These are phyloP conservation scores for Fusarium lateritium DNA, from an alignment of 2,329 filamentous ascomycete genomes.

Conservation along the genomic window DNA sequence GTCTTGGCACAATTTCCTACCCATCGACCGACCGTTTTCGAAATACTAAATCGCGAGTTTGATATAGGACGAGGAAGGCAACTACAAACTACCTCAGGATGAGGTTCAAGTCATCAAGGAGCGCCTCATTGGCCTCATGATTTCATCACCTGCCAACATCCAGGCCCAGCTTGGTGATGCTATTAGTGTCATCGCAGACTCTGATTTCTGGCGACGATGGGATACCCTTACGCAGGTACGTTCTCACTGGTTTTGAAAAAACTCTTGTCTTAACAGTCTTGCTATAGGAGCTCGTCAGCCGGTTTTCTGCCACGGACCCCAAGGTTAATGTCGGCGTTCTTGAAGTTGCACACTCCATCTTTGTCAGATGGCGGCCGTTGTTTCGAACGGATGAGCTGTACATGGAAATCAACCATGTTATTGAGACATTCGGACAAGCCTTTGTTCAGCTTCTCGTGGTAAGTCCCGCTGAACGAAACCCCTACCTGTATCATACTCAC, in stretches of 20 bases:
- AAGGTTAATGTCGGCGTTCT: conserved; percentile 93
- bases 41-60: conserved; percentile 39
- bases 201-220: conserved; percentile 97
- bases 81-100: conserved; percentile 86
- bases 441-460: conserved; percentile 86
- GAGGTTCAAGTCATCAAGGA: conserved; percentile 94
- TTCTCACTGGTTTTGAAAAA: conserved; percentile 15
- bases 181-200: conserved; percentile 97
- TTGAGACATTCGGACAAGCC: conserved; percentile 85
- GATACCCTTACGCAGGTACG: conserved; percentile 90
- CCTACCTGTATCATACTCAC: conserved; percentile 30
- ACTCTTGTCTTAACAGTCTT: conserved; percentile 20
- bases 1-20: conserved; percentile 51
- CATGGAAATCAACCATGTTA: conserved; percentile 95
- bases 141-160: conserved; percentile 86
- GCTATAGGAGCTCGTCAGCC: conserved; percentile 84
- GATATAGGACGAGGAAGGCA: conserved; percentile 87
- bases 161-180: conserved; percentile 96
- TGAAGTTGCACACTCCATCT: conserved; percentile 98
- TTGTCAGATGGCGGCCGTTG: conserved; percentile 93
- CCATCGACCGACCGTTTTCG: conserved; percentile 17
- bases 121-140: conserved; percentile 97
- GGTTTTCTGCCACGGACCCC: conserved; percentile 85
- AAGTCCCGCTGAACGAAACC: conserved; percentile 48
- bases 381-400: conserved; percentile 95